Evolutionary conservation across 805 yeast species (phyloP).

Genomic region (Hanseniaspora nectarophila): DNA sequence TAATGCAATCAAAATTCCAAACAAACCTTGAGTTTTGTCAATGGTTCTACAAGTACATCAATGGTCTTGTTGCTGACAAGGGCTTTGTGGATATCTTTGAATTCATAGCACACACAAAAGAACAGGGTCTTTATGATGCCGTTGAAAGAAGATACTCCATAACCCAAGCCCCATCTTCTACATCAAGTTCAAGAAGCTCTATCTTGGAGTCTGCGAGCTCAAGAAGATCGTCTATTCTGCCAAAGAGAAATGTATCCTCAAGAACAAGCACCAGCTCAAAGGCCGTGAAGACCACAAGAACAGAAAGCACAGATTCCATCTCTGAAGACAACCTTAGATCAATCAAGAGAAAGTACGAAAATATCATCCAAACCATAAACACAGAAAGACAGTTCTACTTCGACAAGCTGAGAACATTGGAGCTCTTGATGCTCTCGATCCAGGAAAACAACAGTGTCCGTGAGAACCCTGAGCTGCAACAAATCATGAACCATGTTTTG

Average conservation of each 20-base stretch:
- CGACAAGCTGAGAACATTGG: slow-evolving; percentile 78
- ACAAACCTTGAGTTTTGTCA: slow-evolving; percentile 90
- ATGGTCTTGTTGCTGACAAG: background rate
- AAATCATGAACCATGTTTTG: slow-evolving; percentile 51
- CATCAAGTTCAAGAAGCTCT: slow-evolving; percentile 4
- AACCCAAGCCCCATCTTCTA: background rate
- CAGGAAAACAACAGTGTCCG: slow-evolving; percentile 34
- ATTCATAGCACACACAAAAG: slow-evolving; percentile 28
- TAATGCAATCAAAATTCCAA: slow-evolving; percentile 80
- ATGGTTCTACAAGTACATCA: slow-evolving; percentile 64
- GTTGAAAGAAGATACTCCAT: slow-evolving; percentile 37
- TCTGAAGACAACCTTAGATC: slow-evolving; percentile 9
- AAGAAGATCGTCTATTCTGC: slow-evolving; percentile 2
- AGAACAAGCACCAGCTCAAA: background rate
- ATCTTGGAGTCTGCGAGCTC: background rate
- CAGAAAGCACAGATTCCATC: background rate
- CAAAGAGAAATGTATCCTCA: slow-evolving; percentile 2
- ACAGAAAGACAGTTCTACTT: slow-evolving; percentile 85
- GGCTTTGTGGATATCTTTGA: slow-evolving; percentile 3
- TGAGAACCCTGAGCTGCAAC: slow-evolving; percentile 27
- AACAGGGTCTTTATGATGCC: slow-evolving; percentile 63
- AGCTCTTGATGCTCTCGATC: slow-evolving; percentile 61
- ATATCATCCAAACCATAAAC: slow-evolving; percentile 54
- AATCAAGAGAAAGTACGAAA: slow-evolving; percentile 44
- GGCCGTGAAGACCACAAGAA: background rate